Evolutionary conservation across 1,139 yeast genomes (phyloP), one percentile per base, ranked within the genome.

Genomic region (Zygosaccharomyces sapae): DNA sequence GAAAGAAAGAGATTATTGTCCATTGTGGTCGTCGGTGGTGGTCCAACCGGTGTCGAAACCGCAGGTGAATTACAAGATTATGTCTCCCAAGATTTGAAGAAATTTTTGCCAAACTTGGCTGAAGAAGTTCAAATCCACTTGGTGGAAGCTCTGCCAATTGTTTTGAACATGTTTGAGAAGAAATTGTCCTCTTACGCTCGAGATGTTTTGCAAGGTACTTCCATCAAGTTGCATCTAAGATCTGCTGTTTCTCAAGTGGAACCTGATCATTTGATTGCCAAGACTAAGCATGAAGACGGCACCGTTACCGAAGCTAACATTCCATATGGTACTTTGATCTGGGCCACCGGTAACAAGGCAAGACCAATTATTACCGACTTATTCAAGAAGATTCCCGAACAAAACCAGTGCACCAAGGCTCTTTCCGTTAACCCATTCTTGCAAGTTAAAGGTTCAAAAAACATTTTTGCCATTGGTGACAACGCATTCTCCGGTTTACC

Each of bases 341-440:
- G 97, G 97, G 97, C 97, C 53, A 90, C 96, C 46, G 97, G 97
- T 73, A 89, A 89, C 72, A 89, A 92, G 59, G 89, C 90, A 55
- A 83, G 96, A 72, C 79, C 82, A 48, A 76, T 90, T 54, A 76
- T 84, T 51, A 77, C 83, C 52, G 80, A 82, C 63, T 74, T 90
- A 61, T 79, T 83, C 68, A 70, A 80, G 53, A 80, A 81, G 71
- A 76, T 90, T 59, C 90, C 89, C 42, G 95, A 83, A 58, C 97
- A 90, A 74, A 80, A 77, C 66, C 79, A 79, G 59, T 89, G 96
- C 44, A 83, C 94, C 69, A 81, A 97, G 67, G 97, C 96, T 50
- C 76, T 90, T 59, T 75, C 85, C 53, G 89, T 89, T 46, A 83
- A 88, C 67, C 95, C 84, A 59, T 79, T 77, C 69, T 75, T 88